Evolutionary conservation across 139 green algal species (phyloP), one percentile per base, ranked within the genome.

Genomic region (Eudorina sp.): DNA sequence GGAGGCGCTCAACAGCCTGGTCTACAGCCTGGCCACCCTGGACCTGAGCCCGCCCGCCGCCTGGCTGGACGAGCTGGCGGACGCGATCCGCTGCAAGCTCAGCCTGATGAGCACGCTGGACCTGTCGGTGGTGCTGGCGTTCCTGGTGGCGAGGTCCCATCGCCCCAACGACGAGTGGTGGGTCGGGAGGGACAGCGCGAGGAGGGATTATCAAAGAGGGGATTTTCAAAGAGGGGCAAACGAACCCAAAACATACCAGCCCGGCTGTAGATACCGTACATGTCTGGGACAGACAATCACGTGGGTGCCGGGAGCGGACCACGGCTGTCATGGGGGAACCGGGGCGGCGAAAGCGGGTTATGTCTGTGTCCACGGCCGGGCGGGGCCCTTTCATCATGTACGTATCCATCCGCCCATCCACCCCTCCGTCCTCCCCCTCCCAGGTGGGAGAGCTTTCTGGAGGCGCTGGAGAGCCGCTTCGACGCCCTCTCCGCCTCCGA

Each of bases 151-250:
- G n/a, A 43, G 80, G n/a, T n/a, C 31, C n/a, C 60, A 76, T 43
- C 80, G 80, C 9, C 80, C 80, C 40, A 76, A 48, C 62, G 80
- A 86, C 80, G 80, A 86, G 29, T 86, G 80, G 80, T 86, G 78
- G 46, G 73, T 29, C 25, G 23, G 4, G 40, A 34, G 70, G 70
- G 70, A 7, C 6, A n/a, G n/a, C n/a, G n/a, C n/a, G n/a, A n/a
- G n/a, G n/a, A n/a, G n/a, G n/a, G n/a, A n/a, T n/a, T n/a, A n/a
- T n/a, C n/a, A n/a, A n/a, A n/a, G n/a, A n/a, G n/a, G n/a, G n/a
- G n/a, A n/a, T n/a, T n/a, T n/a, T n/a, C n/a, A n/a, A n/a, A n/a
- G n/a, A n/a, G n/a, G n/a, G n/a, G n/a, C n/a, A n/a, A n/a, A n/a
- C n/a, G n/a, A n/a, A n/a, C n/a, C n/a, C n/a, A n/a, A n/a, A n/a